These are phyloP conservation scores for Tricholoma sp. DNA, from an alignment of 768 basidiomycete genomes.

Conservation along the genomic window DNA sequence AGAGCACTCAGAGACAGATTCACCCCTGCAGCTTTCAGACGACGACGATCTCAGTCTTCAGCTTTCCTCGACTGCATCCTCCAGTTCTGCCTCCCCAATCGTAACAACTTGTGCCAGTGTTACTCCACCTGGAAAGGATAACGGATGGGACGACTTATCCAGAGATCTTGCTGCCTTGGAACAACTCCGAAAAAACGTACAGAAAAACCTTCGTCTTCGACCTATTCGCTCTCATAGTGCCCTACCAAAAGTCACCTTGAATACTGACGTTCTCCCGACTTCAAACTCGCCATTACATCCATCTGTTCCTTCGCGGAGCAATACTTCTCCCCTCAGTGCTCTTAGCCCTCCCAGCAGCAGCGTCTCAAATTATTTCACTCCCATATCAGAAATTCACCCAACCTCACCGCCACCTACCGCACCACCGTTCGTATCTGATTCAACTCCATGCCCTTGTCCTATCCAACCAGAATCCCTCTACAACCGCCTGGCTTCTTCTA, in stretches of 20 bases:
- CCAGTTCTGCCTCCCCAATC: constrained; percentile 25
- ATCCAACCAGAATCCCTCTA: constrained; percentile 44
- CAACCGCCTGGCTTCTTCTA: constrained; percentile 41
- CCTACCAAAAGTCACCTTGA: constrained; percentile 42
- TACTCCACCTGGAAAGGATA: constrained; percentile 29
- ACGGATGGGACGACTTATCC: constrained; percentile 54
- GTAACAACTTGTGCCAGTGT: constrained; percentile 27
- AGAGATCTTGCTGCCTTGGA: constrained; percentile 67
- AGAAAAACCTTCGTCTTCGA: constrained; percentile 72
- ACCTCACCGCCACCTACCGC: constrained; percentile 21
- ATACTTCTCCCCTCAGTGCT: constrained; percentile 29
- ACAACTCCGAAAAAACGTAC: constrained; percentile 63
- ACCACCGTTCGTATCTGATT: constrained; percentile 21
- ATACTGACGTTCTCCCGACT: constrained; percentile 18
- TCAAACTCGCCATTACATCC: constrained; percentile 21
- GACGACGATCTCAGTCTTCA: constrained; percentile 30
- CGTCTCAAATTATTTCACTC: constrained; percentile 47
- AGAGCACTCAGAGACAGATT: constrained; percentile 34
- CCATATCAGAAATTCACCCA: constrained; percentile 30
- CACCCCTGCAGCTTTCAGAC: constrained; percentile 25
- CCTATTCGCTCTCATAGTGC: constrained; percentile 61
- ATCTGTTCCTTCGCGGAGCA: constrained; percentile 16
- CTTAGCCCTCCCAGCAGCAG: constrained; percentile 43
- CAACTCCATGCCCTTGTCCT: constrained; percentile 22
- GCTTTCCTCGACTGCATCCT: constrained; percentile 34